phyloP scores from a whole-genome alignment of 306 rosid species.

The Inga leiocalycina region DNA sequence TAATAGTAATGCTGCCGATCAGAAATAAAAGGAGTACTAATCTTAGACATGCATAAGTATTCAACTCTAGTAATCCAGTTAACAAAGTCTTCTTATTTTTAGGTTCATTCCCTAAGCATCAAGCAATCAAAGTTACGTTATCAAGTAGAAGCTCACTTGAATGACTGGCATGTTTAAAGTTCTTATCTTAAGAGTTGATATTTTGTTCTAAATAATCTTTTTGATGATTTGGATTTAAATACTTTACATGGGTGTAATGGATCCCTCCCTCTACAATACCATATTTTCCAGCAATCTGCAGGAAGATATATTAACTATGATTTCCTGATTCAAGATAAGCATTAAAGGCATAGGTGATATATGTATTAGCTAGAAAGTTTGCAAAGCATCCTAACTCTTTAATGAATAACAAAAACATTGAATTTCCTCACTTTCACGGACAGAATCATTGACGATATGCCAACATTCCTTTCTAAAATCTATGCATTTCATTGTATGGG shows the following conservation, averaged over 20 bases:
- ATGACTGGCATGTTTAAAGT: not conserved
- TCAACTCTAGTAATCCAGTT: not conserved
- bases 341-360: not conserved
- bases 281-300: not conserved
- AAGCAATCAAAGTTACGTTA: not conserved
- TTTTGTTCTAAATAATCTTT: not conserved
- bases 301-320: not conserved
- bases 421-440: not conserved
- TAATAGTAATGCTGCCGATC: constrained; percentile 71
- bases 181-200: not conserved
- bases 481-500: not conserved
- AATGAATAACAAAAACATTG: not conserved
- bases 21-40: constrained; percentile 33
- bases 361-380: not conserved
- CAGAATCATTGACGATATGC: not conserved
- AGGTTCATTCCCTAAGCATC: not conserved
- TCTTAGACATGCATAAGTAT: constrained; percentile 5
- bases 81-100: not conserved
- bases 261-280: not conserved
- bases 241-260: not conserved
- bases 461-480: not conserved
- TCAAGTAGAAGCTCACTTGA: not conserved
- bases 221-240: not conserved
- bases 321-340: constrained; percentile 5
- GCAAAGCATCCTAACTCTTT: not conserved